Conservation (phyloP, 257 asterid species). For the Nicotiana knightiana region DNA sequence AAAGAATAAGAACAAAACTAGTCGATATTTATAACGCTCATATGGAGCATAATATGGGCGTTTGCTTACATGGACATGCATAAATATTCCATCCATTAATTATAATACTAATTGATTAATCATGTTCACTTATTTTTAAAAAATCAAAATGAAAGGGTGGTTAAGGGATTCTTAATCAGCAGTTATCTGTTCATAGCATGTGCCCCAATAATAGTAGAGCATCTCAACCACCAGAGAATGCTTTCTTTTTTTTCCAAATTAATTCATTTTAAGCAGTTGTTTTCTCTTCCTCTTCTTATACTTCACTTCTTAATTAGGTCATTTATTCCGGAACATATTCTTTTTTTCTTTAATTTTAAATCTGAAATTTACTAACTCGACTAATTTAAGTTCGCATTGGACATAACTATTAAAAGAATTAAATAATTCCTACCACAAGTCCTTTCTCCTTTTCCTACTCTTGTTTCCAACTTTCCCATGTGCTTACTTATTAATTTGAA, state of each 20-base stretch:
- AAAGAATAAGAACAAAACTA: not conserved
- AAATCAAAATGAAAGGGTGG: not conserved
- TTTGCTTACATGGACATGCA: constrained; percentile 1
- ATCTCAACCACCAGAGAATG: constrained; percentile 22
- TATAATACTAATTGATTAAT: not conserved
- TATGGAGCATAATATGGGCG: not conserved
- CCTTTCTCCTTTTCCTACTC: not conserved
- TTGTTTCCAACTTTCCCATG: not conserved
- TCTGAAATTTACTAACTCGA: not conserved
- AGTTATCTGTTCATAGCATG: constrained; percentile 27
- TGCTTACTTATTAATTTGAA: constrained; percentile 7
- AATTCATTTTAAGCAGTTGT: not conserved
- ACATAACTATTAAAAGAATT: too few relatives aligned
- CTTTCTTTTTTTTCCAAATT: not conserved
- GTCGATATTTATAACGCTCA: not conserved
- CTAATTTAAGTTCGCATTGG: not conserved
- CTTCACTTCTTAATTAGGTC: not conserved
- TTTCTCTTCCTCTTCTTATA: not conserved
- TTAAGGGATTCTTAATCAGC: constrained; percentile 18
- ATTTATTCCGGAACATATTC: not conserved
- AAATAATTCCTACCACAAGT: too few relatives aligned
- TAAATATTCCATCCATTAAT: not conserved
- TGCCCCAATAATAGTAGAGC: constrained; percentile 28
- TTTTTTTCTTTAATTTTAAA: not conserved
- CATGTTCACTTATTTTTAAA: not conserved